Evolutionary conservation across 495 filamentous ascomycete genomes (phyloP), one percentile per base, ranked within the genome.

Genomic region (Penicillium silybi): DNA sequence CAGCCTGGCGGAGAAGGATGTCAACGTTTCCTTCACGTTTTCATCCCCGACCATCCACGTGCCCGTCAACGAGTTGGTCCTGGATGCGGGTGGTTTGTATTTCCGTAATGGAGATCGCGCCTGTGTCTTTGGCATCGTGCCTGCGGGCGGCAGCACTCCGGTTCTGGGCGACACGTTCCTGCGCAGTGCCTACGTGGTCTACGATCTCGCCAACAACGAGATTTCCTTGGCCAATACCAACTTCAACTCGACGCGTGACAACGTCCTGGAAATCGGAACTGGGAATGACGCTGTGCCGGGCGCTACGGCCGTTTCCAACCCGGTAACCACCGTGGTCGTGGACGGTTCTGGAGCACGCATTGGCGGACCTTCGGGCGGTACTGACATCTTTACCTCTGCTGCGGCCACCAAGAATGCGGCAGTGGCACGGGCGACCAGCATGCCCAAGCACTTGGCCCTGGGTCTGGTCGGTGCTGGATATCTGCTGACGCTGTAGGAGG

Each of bases 81-180:
- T 96, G 35, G 78, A 85, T 48, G 71, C 84, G 0, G 76, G 76
- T 26, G 64, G 64, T 44, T 77, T 82, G 2, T 75, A 70, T 6
- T 89, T 84, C 65, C 69, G 70, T 15, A 80, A 90, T 64, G 86
- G 84, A 22, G 72, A 72, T 11, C 57, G 70, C 0, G 77, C 84
- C 26, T 92, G 88, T 57, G 71, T 86, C 20, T 90, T 92, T 57
- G 90, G 90, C 41, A 86, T 97, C 64, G 77, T 79, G 7, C 85
- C 88, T 11, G 82, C 88, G 5, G 85, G 82, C 0, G 59, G 70
- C n/a, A 81, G 80, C 40, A 84, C 81, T 4, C 73, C 79, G 34
- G 85, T 96, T 4, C 71, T 98, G 27, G 92, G 92, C 11, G 92
- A 98, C 64, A 97, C 92, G 0, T 98, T 97, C 73, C 76, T 98